These are phyloP conservation scores for Cyclotella distinguenda DNA, from an alignment of 108 stramenopile species.

Conservation along the genomic window DNA sequence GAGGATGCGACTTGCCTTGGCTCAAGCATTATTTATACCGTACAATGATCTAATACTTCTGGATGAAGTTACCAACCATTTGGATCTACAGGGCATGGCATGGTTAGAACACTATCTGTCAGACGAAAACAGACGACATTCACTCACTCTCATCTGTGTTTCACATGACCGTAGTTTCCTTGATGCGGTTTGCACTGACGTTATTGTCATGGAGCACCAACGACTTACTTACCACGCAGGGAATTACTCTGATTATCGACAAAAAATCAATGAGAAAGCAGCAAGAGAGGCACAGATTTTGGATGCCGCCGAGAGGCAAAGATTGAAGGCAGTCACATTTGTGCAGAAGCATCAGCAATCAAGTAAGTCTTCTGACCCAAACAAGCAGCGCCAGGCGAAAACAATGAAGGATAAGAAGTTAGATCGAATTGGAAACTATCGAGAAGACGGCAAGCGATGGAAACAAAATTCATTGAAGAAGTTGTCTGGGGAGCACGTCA, in stretches of 20 bases:
- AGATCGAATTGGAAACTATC: conserved; percentile 61
- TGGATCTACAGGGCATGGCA: conserved; percentile 83
- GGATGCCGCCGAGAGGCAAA: conserved; percentile 67
- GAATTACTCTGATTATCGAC: conserved; percentile 63
- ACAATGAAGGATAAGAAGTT: conserved; percentile 70
- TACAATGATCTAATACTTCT: conserved; percentile 81
- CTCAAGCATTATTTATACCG: conserved; percentile 66
- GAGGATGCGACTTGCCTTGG: conserved; percentile 92
- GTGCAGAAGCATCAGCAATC: conserved; percentile 59
- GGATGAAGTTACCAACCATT: conserved; percentile 93
- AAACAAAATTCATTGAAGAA: conserved; percentile 50
- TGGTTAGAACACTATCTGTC: conserved; percentile 85
- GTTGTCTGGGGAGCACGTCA: conserved; percentile 35
- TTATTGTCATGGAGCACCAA: conserved; percentile 53
- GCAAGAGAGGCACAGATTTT: conserved; percentile 59
- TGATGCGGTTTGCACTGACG: conserved; percentile 77
- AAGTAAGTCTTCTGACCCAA: conserved; percentile 60
- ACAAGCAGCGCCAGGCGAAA: conserved; percentile 74
- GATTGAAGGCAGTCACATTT: conserved; percentile 59
- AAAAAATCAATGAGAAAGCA: conserved; percentile 52
- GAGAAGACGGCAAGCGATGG: conserved; percentile 66
- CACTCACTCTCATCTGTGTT: conserved; percentile 74
- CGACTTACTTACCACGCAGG: conserved; percentile 62
- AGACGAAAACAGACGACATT: conserved; percentile 23
- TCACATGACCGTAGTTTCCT: conserved; percentile 92